Percentiles rank a stretch among this genome's conserved stretches.
Evolutionary conservation across 495 filamentous ascomycete genomes (phyloP).

Genomic region (Aspergillus baeticus): DNA sequence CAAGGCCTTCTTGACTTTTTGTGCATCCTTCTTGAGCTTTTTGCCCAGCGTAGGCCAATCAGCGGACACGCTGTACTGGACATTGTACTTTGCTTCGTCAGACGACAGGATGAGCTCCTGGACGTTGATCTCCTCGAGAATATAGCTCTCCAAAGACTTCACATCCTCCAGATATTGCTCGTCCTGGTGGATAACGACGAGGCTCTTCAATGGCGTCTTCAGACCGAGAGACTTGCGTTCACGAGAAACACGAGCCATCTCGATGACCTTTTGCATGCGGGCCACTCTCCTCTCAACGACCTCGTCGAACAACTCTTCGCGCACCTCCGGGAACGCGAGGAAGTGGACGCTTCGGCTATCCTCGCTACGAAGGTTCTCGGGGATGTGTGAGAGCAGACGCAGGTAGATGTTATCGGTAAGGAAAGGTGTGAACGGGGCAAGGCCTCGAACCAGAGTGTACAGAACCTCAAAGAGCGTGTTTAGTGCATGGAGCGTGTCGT

Average conservation of each 20-base stretch:
- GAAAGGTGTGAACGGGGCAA: slow-evolving; percentile 96
- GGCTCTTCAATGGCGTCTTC: slow-evolving; percentile 85
- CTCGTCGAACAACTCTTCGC: slow-evolving; percentile 82
- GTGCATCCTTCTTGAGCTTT: slow-evolving; percentile 92
- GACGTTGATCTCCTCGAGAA: slow-evolving; percentile 89
- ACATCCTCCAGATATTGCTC: slow-evolving; percentile 82
- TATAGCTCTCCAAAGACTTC: slow-evolving; percentile 76
- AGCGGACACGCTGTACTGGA: slow-evolving; percentile 82
- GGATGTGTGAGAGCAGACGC: slow-evolving; percentile 78
- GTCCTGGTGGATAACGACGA: slow-evolving; percentile 87
- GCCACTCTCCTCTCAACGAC: slow-evolving; percentile 82
- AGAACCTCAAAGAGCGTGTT: slow-evolving; percentile 98
- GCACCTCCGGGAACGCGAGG: slow-evolving; percentile 82
- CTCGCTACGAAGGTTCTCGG: slow-evolving; percentile 57
- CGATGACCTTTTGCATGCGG: slow-evolving; percentile 95
- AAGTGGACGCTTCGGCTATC: slow-evolving; percentile 91
- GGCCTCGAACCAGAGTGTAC: slow-evolving; percentile 78
- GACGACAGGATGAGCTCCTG: slow-evolving; percentile 78
- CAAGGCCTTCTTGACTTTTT: slow-evolving; percentile 86
- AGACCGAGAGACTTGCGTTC: slow-evolving; percentile 82
- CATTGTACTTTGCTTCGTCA: slow-evolving; percentile 86
- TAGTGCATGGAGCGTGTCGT: slow-evolving; percentile 87
- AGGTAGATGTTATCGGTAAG: slow-evolving; percentile 92
- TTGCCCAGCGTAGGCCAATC: slow-evolving; percentile 95
- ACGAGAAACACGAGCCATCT: slow-evolving; percentile 79